Evolutionary conservation across 2,329 filamentous ascomycete species (phyloP).

Genomic region (Pyrenochaeta sp.): DNA sequence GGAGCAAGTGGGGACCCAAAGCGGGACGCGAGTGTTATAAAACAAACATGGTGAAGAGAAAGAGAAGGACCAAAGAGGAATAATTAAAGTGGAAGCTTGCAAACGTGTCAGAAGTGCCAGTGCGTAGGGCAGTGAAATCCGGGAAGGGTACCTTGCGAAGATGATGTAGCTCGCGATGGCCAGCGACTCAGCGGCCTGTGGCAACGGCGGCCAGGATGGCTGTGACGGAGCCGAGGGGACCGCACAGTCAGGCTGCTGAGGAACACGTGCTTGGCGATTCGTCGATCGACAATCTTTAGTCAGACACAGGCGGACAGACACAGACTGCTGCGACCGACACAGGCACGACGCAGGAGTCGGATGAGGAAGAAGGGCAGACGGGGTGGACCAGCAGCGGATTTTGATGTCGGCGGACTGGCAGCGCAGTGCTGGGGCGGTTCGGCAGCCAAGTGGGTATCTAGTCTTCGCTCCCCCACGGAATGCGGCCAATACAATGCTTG

Average conservation of each 20-base stretch:
- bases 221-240: slow-evolving; percentile 24
- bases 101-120: slow-evolving; percentile 31
- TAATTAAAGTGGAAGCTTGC: slow-evolving; percentile 24
- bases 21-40: slow-evolving; percentile 48
- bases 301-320: slow-evolving; percentile 20
- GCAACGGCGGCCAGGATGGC: slow-evolving; percentile 35
- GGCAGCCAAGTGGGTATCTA: slow-evolving; percentile 19
- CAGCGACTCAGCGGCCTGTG: slow-evolving; percentile 41
- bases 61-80: slow-evolving; percentile 38
- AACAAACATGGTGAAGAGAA: slow-evolving; percentile 42
- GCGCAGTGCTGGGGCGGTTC: slow-evolving; percentile 16
- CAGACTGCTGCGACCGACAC: slow-evolving; percentile 22
- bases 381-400: slow-evolving; percentile 30
- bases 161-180: slow-evolving; percentile 42
- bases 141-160: slow-evolving; percentile 41
- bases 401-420: slow-evolving; percentile 28
- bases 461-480: slow-evolving; percentile 19
- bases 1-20: slow-evolving; percentile 46
- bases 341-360: slow-evolving; percentile 19
- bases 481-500: slow-evolving; percentile 22
- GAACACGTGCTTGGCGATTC: slow-evolving; percentile 10
- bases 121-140: slow-evolving; percentile 24
- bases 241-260: slow-evolving; percentile 11
- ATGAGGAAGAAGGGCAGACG: slow-evolving; percentile 17
- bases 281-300: slow-evolving; percentile 14